phyloP scores from a whole-genome alignment of 306 rosid species.

The Acacia acuminata region DNA sequence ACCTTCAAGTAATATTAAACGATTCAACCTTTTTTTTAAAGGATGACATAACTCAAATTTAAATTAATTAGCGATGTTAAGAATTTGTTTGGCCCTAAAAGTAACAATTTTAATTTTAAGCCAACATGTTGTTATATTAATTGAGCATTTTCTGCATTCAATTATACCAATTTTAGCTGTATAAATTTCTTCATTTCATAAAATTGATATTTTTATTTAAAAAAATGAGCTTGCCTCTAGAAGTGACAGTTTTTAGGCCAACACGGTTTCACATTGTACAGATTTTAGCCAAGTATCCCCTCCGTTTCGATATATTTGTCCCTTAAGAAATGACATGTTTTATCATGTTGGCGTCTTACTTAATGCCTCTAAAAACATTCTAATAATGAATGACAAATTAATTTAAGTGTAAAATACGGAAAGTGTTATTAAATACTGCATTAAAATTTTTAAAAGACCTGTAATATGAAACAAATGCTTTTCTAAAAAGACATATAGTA shows the following conservation, averaged over 20 bases:
- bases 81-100: background rate
- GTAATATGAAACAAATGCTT: background rate
- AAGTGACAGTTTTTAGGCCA: background rate
- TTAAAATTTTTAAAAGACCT: background rate
- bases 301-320: background rate
- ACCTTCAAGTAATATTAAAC: background rate
- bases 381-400: no score
- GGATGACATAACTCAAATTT: background rate
- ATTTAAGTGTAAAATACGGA: background rate
- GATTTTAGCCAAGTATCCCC: background rate
- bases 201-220: no score
- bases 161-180: no score
- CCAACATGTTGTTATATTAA: no score
- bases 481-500: no score
- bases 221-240: no score
- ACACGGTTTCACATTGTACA: background rate
- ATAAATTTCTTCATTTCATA: no score
- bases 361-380: background rate
- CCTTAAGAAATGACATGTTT: no score
- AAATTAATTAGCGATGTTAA: background rate
- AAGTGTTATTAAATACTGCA: no score
- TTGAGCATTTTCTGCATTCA: no score
- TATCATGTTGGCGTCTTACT: no score
- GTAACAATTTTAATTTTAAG: background rate
- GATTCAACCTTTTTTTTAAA: background rate